Percentiles rank a stretch among this genome's conserved stretches.
Evolutionary conservation across 2,329 filamentous ascomycete genomes (phyloP).

Genomic region (Alternaria hordeiaustralica): DNA sequence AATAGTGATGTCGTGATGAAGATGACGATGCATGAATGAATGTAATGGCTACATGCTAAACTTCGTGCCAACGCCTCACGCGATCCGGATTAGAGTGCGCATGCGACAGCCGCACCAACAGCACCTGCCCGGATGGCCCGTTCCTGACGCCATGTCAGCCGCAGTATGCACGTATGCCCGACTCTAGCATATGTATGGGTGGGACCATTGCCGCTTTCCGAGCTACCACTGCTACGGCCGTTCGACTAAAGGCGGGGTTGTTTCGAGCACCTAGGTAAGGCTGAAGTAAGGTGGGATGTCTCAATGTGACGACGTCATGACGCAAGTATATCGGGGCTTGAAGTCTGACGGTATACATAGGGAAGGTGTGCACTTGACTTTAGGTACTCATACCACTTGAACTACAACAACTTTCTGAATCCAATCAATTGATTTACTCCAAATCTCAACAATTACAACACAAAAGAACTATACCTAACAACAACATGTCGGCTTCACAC

Average conservation of each 20-base stretch:
- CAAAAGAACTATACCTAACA: neutral
- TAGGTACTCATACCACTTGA: neutral
- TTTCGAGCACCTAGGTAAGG: neutral
- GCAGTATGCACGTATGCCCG: conserved; percentile 3
- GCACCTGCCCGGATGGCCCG: neutral
- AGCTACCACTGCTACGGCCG: neutral
- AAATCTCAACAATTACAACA: neutral
- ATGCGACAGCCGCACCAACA: neutral
- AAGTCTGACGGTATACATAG: conserved; percentile 5
- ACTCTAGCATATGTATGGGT: neutral
- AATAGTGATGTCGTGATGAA: neutral
- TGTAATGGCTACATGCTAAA: no score
- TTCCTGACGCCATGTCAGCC: conserved; percentile 5
- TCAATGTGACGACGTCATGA: conserved; percentile 27
- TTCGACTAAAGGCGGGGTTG: conserved; percentile 1
- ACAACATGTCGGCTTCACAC: conserved; percentile 19
- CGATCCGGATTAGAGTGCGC: neutral
- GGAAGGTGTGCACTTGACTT: neutral
- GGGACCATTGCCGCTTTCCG: neutral
- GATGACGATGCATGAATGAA: neutral
- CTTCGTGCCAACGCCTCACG: neutral
- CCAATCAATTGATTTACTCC: neutral
- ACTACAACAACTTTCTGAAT: neutral
- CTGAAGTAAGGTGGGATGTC: conserved; percentile 1
- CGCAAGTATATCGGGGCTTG: conserved; percentile 19